These are phyloP conservation scores for Kazachstania sp. DNA, from an alignment of 1,139 yeast genomes.

Conservation along the genomic window DNA sequence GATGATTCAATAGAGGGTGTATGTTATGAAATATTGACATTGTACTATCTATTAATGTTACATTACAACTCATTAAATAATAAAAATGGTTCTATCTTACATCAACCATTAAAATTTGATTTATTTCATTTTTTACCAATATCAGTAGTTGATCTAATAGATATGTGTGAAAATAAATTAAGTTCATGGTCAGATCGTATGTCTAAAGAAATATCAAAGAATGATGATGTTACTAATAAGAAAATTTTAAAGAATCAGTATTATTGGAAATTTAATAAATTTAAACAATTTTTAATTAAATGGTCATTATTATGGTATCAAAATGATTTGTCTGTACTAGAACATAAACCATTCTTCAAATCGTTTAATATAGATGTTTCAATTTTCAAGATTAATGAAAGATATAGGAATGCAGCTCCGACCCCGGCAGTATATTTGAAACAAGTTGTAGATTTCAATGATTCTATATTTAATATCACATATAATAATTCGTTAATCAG, in stretches of 20 bases:
- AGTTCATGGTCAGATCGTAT: slow-evolving; percentile 12
- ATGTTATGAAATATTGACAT: slow-evolving; percentile 25
- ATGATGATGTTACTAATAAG: slow-evolving; percentile 1
- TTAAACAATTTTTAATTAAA: slow-evolving; percentile 18
- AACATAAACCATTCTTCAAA: slow-evolving; percentile 5
- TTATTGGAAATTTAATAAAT: slow-evolving; percentile 17
- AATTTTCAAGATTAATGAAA: neutral
- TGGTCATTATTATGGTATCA: slow-evolving; percentile 25
- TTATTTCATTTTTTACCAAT: slow-evolving; percentile 25
- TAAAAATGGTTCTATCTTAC: neutral
- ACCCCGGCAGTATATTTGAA: slow-evolving; percentile 1
- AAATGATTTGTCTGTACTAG: slow-evolving; percentile 8
- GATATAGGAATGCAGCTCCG: neutral
- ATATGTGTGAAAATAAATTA: slow-evolving; percentile 20
- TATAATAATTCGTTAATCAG: slow-evolving; percentile 10
- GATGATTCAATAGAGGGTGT: slow-evolving; percentile 12
- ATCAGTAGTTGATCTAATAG: slow-evolving; percentile 20
- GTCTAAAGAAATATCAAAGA: neutral
- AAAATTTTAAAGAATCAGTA: slow-evolving; percentile 3
- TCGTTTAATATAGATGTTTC: slow-evolving; percentile 6
- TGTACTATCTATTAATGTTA: slow-evolving; percentile 22
- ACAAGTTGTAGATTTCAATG: slow-evolving; percentile 1
- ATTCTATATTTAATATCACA: neutral
- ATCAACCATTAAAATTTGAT: slow-evolving; percentile 20
- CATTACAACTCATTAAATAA: slow-evolving; percentile 9